Conservation (phyloP, 2,329 filamentous ascomycete genomes). For the Fusarium aywerte region DNA sequence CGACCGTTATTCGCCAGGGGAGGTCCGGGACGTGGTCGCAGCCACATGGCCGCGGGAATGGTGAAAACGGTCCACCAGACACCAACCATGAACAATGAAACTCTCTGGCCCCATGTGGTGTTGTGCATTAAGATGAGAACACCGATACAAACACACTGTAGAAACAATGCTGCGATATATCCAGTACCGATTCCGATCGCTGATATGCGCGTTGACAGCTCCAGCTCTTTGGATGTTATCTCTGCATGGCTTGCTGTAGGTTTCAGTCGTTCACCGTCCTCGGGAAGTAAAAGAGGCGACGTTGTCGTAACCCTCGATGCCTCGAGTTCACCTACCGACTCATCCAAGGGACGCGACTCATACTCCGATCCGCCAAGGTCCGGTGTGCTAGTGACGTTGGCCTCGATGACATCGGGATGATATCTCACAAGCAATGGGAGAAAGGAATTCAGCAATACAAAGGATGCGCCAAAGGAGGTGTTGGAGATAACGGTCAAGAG, state of each 20-base stretch:
- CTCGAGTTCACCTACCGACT: conserved; percentile 48
- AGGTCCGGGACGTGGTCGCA: conserved; percentile 88
- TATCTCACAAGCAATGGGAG: conserved; percentile 89
- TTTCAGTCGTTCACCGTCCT: conserved; percentile 51
- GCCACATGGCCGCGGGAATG: conserved; percentile 86
- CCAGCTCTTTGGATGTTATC: conserved; percentile 73
- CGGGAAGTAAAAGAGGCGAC: conserved; percentile 60
- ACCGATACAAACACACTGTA: conserved; percentile 84
- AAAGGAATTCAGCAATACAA: conserved; percentile 95
- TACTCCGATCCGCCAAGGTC: conserved; percentile 48
- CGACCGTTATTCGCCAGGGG: conserved; percentile 67
- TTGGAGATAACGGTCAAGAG: conserved; percentile 90
- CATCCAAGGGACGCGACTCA: conserved; percentile 52
- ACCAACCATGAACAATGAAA: conserved; percentile 88
- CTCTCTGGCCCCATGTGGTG: conserved; percentile 83
- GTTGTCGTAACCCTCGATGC: conserved; percentile 55
- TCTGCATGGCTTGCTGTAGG: conserved; percentile 58
- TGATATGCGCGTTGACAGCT: conserved; percentile 89
- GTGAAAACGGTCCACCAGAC: conserved; percentile 95
- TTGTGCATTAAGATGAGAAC: conserved; percentile 79
- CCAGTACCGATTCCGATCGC: conserved; percentile 94
- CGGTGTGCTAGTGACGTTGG: conserved; percentile 44
- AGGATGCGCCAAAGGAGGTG: conserved; percentile 93
- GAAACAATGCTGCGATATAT: conserved; percentile 84
- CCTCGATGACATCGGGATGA: conserved; percentile 68